phyloP scores from a whole-genome alignment of 1,139 yeast genomes.

The Kurtzmaniella quercitrusa region DNA sequence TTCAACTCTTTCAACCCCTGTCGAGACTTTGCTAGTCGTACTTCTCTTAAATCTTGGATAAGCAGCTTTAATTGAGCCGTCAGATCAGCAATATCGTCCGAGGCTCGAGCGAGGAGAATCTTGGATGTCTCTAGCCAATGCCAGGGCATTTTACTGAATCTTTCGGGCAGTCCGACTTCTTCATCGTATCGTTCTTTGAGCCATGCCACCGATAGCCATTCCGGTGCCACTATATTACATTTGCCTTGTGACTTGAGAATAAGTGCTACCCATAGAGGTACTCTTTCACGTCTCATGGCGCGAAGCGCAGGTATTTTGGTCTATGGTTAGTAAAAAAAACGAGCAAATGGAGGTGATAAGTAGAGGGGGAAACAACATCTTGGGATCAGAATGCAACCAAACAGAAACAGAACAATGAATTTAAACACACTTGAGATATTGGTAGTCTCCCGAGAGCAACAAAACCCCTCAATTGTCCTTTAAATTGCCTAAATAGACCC shows the following conservation, averaged over 20 bases:
- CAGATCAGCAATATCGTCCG: conserved; percentile 72
- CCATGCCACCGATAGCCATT: conserved; percentile 67
- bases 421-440: too few relatives aligned
- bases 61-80: conserved; percentile 60
- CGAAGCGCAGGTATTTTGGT: conserved; percentile 48
- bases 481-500: too few relatives aligned
- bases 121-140: conserved; percentile 84
- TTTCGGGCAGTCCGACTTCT: conserved; percentile 53
- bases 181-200: conserved; percentile 61
- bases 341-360: too few relatives aligned
- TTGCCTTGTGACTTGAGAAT: conserved; percentile 79
- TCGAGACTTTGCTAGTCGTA: conserved; percentile 75
- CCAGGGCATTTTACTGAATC: conserved; percentile 75
- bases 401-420: too few relatives aligned
- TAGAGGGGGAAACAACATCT: too few relatives aligned
- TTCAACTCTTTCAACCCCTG: conserved; percentile 75
- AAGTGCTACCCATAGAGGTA: conserved; percentile 88
- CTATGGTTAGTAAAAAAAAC: conserved; percentile 18
- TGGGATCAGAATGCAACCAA: too few relatives aligned
- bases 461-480: too few relatives aligned
- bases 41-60: conserved; percentile 80
- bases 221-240: conserved; percentile 82
- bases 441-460: too few relatives aligned
- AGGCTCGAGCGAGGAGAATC: conserved; percentile 59
- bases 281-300: conserved; percentile 66